Base-by-base conservation (phyloP, 257 asterid genomes). In the Forsythia suspensa region DNA sequence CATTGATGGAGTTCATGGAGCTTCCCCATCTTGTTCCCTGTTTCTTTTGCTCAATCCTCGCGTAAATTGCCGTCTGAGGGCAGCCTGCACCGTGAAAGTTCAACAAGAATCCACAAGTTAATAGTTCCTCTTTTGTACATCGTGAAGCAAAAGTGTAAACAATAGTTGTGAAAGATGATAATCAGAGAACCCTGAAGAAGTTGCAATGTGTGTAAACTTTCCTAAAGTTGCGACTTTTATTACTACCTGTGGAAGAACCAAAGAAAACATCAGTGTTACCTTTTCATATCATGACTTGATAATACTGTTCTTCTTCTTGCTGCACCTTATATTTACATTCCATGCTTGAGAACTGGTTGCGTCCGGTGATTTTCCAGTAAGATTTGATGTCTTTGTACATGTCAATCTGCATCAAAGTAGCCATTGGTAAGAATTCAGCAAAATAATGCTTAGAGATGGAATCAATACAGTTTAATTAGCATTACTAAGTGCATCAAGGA, bases 321-420 rank as follows among this genome's bases (percentile, higher is more conserved):
- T 71, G 55, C 40, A 74, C 18, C 12, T 13, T 15, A 36, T 68
- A 3, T 34, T 40, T 5, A 71, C 41, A 34, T 79, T 75, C 39
- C 77, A 82, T 0, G 44, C 16, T 46, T 61, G 75, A 36, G 78
- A 70, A 69, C 37, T 46, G 38, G 74, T 46, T 69, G 18, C 76
- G n/a, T 41, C 65, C 3, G 39, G 1, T 46, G 83, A 76, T 72
- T 57, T 76, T 29, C 75, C 75, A 67, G 72, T 69, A 29, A 83
- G 66, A 39, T 74, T 83, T 16, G 84, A 66, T 69, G 80, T 67
- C 75, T 59, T 73, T 57, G 24, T 81, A 76, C 75, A 70, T 73
- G 74, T 83, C 84, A 83, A 76, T 70, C 87, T 80, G 82, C 77
- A 46, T 16, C 3, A 44, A 12, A 16, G 24, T 16, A 2, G 5